A percentile compares a stretch with the other conserved stretches of the same genome.
These are phyloP conservation scores for Tuber indicum DNA, from an alignment of 495 filamentous ascomycete genomes.

Conservation along the genomic window DNA sequence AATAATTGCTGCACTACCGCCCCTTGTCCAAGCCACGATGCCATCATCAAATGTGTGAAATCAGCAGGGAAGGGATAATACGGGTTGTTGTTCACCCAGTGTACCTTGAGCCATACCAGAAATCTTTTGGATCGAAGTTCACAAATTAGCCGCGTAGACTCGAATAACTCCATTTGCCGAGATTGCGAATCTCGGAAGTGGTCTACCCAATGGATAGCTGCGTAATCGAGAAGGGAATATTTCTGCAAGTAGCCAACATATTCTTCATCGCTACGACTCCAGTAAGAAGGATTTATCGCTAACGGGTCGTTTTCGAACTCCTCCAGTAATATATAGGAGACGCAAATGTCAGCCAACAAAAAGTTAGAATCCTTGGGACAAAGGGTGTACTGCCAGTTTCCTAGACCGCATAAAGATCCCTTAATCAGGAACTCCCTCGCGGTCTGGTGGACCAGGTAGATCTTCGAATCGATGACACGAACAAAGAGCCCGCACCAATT, in stretches of 20 bases:
- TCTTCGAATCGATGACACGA: no score
- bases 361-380: no score
- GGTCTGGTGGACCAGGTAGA: slow-evolving; percentile 24
- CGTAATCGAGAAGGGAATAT: slow-evolving; percentile 12
- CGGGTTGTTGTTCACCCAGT: background rate
- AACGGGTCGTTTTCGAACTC: no score
- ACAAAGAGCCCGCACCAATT: no score
- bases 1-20: background rate
- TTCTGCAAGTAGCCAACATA: background rate
- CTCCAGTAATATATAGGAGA: no score
- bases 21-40: background rate
- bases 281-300: no score
- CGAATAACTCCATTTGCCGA: slow-evolving; percentile 2
- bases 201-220: background rate
- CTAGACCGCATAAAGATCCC: background rate
- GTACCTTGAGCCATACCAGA: slow-evolving; percentile 13
- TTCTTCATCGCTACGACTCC: no score
- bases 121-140: slow-evolving; percentile 1
- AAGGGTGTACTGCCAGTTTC: background rate
- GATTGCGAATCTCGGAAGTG: background rate
- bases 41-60: background rate
- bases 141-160: background rate
- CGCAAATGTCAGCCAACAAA: no score
- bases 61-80: no score
- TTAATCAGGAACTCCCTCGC: slow-evolving; percentile 18